Evolutionary conservation across 495 filamentous ascomycete genomes (phyloP), one percentile per base, ranked within the genome.

Genomic region (Penicillium paradoxum): DNA sequence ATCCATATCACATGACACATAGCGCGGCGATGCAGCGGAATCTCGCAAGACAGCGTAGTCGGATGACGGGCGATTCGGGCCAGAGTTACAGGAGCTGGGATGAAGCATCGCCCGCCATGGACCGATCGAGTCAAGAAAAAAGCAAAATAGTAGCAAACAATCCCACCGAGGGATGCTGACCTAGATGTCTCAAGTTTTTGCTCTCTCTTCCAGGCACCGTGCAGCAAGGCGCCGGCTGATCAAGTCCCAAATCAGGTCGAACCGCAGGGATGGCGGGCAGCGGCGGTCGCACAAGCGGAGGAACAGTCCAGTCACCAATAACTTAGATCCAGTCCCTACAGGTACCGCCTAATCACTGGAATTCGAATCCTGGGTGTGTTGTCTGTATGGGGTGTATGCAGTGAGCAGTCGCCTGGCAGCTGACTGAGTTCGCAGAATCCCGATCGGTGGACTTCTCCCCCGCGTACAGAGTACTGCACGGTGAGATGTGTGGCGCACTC

Each of bases 1-100:
- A 34, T 47, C 37, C 13, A 44, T 47, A 57, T 62, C 61, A 64
- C 52, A 55, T 62, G 61, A 64, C 55, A 45, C 63, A 64, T 66
- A 45, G 39, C 49, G 53, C 50, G 54, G 25, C 52, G 34, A 41
- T 34, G 43, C 37, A 21, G 40, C 43, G 22, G 37, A 33, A 49
- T 50, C 18, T 22, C 40, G 51, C 27, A 45, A 41, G 38, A 24
- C 38, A 37, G 33, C 21, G 21, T 52, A 15, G 39, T 54, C 43
- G 42, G 49, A 40, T 39, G 54, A 50, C 11, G 53, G 55, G 36
- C 41, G 48, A 47, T 43, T 42, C 38, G 36, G 13, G 14, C 14
- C 40, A 34, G 49, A 39, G 29, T 36, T 50, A 50, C 40, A 58
- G 38, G 54, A 27, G 40, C 48, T 42, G 53, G 48, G 53, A 63